A percentile compares a stretch with the other conserved stretches of the same genome.
Conservation (phyloP, 495 filamentous ascomycete species). For the Jackrogersella multiformis region DNA sequence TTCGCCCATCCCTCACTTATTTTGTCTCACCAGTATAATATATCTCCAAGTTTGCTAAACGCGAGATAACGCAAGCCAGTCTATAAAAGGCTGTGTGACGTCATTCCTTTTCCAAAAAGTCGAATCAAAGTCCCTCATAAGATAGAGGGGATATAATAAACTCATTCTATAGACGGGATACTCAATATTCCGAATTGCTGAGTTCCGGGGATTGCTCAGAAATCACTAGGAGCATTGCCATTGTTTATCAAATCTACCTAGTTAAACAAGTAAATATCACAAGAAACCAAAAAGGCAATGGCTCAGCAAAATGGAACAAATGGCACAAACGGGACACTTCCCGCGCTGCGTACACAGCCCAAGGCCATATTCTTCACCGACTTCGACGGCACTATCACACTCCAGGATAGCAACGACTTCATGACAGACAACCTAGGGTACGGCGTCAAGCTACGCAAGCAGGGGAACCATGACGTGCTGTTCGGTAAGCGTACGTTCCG, state of each 20-base stretch:
- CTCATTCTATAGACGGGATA: not conserved
- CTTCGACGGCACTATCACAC: slow-evolving; percentile 95
- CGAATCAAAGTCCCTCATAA: slow-evolving; percentile 9
- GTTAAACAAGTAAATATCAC: not conserved
- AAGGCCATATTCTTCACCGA: slow-evolving; percentile 97
- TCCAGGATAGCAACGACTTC: slow-evolving; percentile 92
- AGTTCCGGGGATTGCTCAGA: not conserved
- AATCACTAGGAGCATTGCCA: not conserved
- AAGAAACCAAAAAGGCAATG: slow-evolving; percentile 20
- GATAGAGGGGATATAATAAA: not conserved
- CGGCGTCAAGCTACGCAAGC: slow-evolving; percentile 69
- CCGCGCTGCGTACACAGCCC: slow-evolving; percentile 70
- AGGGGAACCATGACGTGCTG: slow-evolving; percentile 77
- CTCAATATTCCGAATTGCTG: not conserved
- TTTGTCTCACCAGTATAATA: not conserved
- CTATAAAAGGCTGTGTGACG: slow-evolving; percentile 21
- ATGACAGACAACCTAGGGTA: slow-evolving; percentile 93
- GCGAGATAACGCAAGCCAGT: slow-evolving; percentile 12
- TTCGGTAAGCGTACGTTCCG: slow-evolving; percentile 74
- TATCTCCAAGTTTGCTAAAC: slow-evolving; percentile 11
- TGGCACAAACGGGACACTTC: slow-evolving; percentile 44
- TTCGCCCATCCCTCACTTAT: slow-evolving; percentile 14
- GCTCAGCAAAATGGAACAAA: slow-evolving; percentile 18
- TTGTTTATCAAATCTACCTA: not conserved
- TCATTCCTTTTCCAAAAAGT: slow-evolving; percentile 17